Conservation (phyloP, 176 grass and related monocot genomes). For the Aegilops umbellulata region DNA sequence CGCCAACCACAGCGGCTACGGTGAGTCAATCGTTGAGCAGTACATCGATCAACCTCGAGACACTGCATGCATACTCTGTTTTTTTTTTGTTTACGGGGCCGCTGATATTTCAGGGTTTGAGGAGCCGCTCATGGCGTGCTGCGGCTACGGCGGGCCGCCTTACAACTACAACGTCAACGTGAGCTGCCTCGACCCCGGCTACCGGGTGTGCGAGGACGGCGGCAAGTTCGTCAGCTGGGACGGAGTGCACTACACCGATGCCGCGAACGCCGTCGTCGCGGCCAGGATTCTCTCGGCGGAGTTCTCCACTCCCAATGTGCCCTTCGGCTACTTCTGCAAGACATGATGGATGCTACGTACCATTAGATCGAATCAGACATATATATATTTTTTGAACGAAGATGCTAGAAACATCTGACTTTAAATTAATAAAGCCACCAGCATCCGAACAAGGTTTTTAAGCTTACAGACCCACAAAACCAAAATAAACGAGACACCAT, state of each 20-base stretch:
- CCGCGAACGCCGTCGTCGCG: slow-evolving; percentile 60
- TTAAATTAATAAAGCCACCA: too few relatives aligned
- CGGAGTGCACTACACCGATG: slow-evolving; percentile 87
- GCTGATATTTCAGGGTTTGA: slow-evolving; percentile 39
- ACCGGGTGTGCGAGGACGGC: slow-evolving; percentile 52
- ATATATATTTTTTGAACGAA: too few relatives aligned
- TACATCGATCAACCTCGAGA: too few relatives aligned
- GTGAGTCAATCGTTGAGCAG: slow-evolving; percentile 1
- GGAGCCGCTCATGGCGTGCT: slow-evolving; percentile 65
- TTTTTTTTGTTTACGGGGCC: too few relatives aligned
- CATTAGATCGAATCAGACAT: neutral
- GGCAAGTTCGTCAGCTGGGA: slow-evolving; percentile 79
- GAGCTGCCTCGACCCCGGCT: slow-evolving; percentile 40
- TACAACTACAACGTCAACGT: slow-evolving; percentile 63
- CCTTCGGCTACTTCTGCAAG: slow-evolving; percentile 62
- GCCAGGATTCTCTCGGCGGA: slow-evolving; percentile 59
- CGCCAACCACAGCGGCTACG: slow-evolving; percentile 48
- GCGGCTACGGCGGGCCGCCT: slow-evolving; percentile 59
- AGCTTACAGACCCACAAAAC: too few relatives aligned
- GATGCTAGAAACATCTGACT: too few relatives aligned
- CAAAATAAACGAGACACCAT: too few relatives aligned
- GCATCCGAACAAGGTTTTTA: too few relatives aligned
- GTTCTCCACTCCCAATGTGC: slow-evolving; percentile 60
- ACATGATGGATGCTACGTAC: neutral
- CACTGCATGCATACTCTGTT: neutral